phyloP scores from a whole-genome alignment of 148 eudicot genomes.

The Chenopodium berlandieri region DNA sequence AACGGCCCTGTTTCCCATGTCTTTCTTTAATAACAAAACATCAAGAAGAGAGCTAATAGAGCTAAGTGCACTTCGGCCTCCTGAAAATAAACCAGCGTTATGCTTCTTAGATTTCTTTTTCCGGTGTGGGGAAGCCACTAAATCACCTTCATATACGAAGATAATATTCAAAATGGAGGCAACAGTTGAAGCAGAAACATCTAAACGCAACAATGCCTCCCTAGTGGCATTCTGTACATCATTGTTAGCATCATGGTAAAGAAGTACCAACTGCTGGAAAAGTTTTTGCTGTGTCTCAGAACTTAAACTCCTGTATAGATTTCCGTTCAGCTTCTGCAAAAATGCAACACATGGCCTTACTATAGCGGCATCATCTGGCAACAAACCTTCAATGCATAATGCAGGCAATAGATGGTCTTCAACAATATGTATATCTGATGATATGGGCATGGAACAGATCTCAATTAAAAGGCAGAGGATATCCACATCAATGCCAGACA shows the following conservation, averaged over 20 bases:
- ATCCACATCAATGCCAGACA: conserved; percentile 62
- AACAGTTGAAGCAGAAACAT: conserved; percentile 48
- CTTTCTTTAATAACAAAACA: conserved; percentile 71
- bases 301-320: conserved; percentile 49
- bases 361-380: conserved; percentile 49
- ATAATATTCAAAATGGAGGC: conserved; percentile 42
- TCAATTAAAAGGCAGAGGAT: conserved; percentile 78
- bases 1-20: conserved; percentile 52
- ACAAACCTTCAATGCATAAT: conserved; percentile 38
- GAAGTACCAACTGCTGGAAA: conserved; percentile 51
- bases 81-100: conserved; percentile 18
- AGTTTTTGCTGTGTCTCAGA: conserved; percentile 58
- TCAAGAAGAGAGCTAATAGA: conserved; percentile 75
- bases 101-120: conserved; percentile 48
- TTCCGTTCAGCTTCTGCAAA: conserved; percentile 45
- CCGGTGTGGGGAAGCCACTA: conserved; percentile 23
- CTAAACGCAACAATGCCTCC: conserved; percentile 66
- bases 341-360: conserved; percentile 64
- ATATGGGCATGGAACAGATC: conserved; percentile 48
- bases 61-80: conserved; percentile 36
- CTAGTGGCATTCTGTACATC: conserved; percentile 60
- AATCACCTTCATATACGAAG: conserved; percentile 30
- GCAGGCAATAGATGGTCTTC: conserved; percentile 53
- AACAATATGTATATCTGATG: conserved; percentile 35
- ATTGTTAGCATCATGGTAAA: conserved; percentile 50